Evolutionary conservation across 2,329 filamentous ascomycete genomes (phyloP), one percentile per base, ranked within the genome.

Genomic region (Aspergillus terreus): DNA sequence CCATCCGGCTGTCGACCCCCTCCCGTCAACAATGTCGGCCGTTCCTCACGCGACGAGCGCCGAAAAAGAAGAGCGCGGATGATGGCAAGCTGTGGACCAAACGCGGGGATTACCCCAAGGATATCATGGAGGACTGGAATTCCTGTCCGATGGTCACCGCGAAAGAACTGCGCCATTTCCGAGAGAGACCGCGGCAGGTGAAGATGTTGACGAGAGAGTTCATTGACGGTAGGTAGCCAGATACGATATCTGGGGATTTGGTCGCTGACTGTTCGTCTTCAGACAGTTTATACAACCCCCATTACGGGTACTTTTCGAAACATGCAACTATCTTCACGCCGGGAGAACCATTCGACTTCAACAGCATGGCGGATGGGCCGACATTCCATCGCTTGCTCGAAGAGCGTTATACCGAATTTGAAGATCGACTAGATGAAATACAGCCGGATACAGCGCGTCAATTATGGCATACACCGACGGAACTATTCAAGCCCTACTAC

Each of bases 141-240:
- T 80, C 82, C 63, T 96, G 90, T 65, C 92, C 94, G 0, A 84
- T 87, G 67, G 87, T 99, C 45, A 95, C 91, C 7, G 83, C 90
- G n/a, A 80, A 87, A 58, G 85, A 90, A 55, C 76, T 99, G 59
- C 85, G 86, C 60, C 77, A 73, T 59, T 81, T 88, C 49, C 85
- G 77, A 48, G 86, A 95, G 67, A 79, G 94, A 64, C 94, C 94
- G 42, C 83, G 82, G 65, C 82, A 88, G 70, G 92, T 96, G 60
- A 96, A 96, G 82, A 99, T 99, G 94, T 76, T 96, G 65, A 88
- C 95, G 68, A 83, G 95, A 59, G 95, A 99, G 78, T 99, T 99
- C 67, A 94, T 99, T 67, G 94, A 99, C 71, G 92, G 88, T 91
- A 67, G 59, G 60, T 25, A 38, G 19, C 42, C 12, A 5, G 21